Evolutionary conservation across 176 grass and related monocot genomes (phyloP).

Genomic region (Metroxylon sagu): DNA sequence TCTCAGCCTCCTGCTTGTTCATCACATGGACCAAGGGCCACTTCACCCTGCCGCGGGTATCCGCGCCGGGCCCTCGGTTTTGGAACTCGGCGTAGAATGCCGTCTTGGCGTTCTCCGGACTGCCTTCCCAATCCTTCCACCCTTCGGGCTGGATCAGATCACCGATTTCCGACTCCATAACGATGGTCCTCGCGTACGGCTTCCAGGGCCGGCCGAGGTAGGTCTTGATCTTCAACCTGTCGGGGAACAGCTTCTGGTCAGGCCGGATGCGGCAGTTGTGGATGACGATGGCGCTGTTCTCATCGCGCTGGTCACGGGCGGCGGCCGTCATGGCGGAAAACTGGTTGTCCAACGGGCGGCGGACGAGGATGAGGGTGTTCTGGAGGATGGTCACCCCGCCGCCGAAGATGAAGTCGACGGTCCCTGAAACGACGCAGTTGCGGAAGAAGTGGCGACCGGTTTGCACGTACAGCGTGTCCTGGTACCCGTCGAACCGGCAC

Average conservation of each 20-base stretch:
- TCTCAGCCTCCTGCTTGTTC: conserved; percentile 44
- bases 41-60: conserved; percentile 47
- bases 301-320: conserved; percentile 44
- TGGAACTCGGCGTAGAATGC: conserved; percentile 82
- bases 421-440: conserved; percentile 66
- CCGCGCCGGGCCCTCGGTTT: conserved; percentile 65
- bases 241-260: conserved; percentile 45
- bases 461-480: conserved; percentile 86
- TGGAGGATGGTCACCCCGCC: conserved; percentile 63
- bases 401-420: conserved; percentile 86
- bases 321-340: conserved; percentile 57
- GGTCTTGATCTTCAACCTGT: conserved; percentile 29
- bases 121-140: conserved; percentile 53
- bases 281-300: conserved; percentile 65
- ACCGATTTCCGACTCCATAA: conserved; percentile 70
- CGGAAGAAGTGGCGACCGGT: conserved; percentile 66
- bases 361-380: conserved; percentile 77
- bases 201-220: conserved; percentile 92
- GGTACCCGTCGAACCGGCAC: conserved; percentile 74
- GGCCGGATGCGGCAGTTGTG: conserved; percentile 70
- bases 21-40: conserved; percentile 67
- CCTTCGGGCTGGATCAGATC: conserved; percentile 69
- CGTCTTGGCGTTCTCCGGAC: conserved; percentile 37
- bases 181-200: conserved; percentile 46
- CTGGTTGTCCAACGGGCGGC: conserved; percentile 60